Evolutionary conservation across 1,139 yeast genomes (phyloP).

Genomic region (Scheffersomyces lignicola): DNA sequence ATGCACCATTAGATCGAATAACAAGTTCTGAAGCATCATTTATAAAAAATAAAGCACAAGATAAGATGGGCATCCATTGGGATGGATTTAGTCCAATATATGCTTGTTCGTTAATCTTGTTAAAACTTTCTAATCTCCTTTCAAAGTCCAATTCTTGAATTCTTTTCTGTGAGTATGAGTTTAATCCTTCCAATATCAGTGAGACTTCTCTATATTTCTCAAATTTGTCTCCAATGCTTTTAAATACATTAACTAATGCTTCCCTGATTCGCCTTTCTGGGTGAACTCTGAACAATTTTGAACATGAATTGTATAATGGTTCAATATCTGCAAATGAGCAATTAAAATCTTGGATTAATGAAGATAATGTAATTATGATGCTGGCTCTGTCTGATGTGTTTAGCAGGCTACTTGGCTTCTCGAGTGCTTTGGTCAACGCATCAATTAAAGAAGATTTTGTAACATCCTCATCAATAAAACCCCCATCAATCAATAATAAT

Average conservation of each 20-base stretch:
- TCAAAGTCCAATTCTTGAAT: constrained; percentile 81
- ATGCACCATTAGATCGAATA: constrained; percentile 75
- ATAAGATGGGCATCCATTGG: constrained; percentile 82
- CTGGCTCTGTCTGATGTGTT: constrained; percentile 56
- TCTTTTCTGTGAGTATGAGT: constrained; percentile 63
- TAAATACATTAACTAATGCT: constrained; percentile 59
- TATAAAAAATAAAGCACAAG: constrained; percentile 67
- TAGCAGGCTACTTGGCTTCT: constrained; percentile 59
- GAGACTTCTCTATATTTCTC: constrained; percentile 47
- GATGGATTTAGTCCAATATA: constrained; percentile 44
- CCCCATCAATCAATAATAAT: constrained; percentile 57
- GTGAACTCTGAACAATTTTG: constrained; percentile 60
- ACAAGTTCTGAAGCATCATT: constrained; percentile 81
- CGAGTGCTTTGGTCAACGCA: constrained; percentile 62
- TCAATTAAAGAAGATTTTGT: constrained; percentile 55
- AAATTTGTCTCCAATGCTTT: constrained; percentile 57
- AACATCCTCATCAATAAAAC: constrained; percentile 57
- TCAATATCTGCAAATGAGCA: constrained; percentile 54
- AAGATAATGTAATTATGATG: constrained; percentile 57
- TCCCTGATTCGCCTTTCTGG: constrained; percentile 61
- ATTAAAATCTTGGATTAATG: constrained; percentile 53
- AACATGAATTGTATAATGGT: constrained; percentile 54
- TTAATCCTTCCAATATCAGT: constrained; percentile 58
- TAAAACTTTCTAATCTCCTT: constrained; percentile 67
- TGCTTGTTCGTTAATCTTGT: constrained; percentile 56